These are phyloP conservation scores for Trichosporon sp. DNA, from an alignment of 1,284 basidiomycete species.

Conservation along the genomic window DNA sequence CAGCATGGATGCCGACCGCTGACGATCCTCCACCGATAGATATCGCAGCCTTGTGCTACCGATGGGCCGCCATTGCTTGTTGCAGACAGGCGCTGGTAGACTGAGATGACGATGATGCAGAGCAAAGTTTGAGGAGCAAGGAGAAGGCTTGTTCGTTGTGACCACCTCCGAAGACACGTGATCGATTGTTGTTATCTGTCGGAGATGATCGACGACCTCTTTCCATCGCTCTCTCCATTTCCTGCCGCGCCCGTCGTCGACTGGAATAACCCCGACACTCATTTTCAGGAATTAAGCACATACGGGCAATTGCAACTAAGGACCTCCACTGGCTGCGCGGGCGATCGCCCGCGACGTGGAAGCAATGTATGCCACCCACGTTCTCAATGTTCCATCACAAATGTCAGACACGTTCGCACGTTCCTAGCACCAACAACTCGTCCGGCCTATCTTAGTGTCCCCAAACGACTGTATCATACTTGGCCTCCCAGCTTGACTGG, in stretches of 20 bases:
- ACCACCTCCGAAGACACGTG: neutral
- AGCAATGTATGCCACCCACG: neutral
- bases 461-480: constrained; percentile 6
- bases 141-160: no score
- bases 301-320: constrained; percentile 2
- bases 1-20: neutral
- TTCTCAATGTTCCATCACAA: neutral
- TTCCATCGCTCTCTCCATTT: neutral
- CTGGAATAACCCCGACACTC: neutral
- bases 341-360: neutral
- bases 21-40: neutral
- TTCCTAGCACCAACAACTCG: constrained; percentile 1
- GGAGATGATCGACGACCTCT: neutral
- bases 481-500: constrained; percentile 9
- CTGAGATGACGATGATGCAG: no score
- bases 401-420: constrained; percentile 3
- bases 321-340: neutral
- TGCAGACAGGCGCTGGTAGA: no score
- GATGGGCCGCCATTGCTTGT: no score
- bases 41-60: no score
- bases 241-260: neutral
- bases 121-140: no score
- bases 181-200: neutral
- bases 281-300: neutral
- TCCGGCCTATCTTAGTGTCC: constrained; percentile 17